Base-by-base conservation (phyloP, 495 filamentous ascomycete genomes). In the Ramalina intermedia region DNA sequence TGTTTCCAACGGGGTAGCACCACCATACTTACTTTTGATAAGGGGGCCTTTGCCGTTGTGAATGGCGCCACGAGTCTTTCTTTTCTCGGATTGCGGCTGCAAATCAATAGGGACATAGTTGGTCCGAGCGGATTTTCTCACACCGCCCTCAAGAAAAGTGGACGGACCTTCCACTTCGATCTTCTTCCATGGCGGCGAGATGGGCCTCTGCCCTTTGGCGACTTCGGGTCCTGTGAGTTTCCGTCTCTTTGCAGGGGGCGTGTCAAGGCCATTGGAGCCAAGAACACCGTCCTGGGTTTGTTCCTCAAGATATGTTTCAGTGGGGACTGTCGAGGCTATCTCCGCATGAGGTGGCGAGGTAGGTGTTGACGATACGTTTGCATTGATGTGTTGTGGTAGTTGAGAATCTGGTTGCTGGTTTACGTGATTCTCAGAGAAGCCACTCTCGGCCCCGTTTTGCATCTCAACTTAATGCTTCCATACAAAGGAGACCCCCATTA, bases 111-210 rank as follows among this genome's bases (percentile, higher is more conserved):
- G 84, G 17, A 84, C 64, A 26, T 68, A 64, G 61, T 93, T 94
- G 48, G 84, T 84, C 53, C 89, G 73, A 35, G 85, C 85, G 8
- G 89, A 95, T 63, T 87, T 91, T 48, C 91, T 76, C 53, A 79
- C 80, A 40, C 91, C 91, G 66, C 86, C 81, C 53, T 81, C 79
- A 21, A 81, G 64, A 54, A 94, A 85, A 0, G 85, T 82, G 8
- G 91, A 86, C 4, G 91, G 91, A 0, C 90, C 93, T 39, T 94
- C 85, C 23, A 79, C 84, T 41, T 84, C 80, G 45, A 83, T 69
- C 62, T 80, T 90, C 69, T 91, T 96, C 91, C 91, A 98, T 21
- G 91, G 91, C 49, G 91, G 91, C 27, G 91, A 96, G 47, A 63
- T 60, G 41, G 67, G 65, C 46, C 76, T 70, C 42, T 74, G 67